Evolutionary conservation across 352 stramenopile genomes (phyloP).

Genomic region (Phytophthora ramorum): DNA sequence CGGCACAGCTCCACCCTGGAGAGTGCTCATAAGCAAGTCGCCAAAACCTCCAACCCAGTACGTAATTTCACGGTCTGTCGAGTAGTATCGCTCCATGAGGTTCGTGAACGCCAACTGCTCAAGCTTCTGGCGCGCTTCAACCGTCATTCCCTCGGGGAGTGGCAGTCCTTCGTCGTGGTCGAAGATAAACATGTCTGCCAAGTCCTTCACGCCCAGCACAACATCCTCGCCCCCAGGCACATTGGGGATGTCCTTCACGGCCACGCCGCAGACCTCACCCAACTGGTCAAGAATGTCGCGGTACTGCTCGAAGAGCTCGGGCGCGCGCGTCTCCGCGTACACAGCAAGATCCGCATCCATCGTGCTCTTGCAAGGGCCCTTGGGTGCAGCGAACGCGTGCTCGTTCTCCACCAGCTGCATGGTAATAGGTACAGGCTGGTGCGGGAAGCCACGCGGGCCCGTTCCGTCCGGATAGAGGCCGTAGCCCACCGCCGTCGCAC

Average conservation of each 20-base stretch:
- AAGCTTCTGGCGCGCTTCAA: slow-evolving; percentile 57
- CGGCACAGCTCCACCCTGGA: slow-evolving; percentile 60
- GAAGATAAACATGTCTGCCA: slow-evolving; percentile 88
- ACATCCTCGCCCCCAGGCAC: slow-evolving; percentile 72
- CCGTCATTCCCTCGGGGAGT: slow-evolving; percentile 58
- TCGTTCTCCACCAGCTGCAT: slow-evolving; percentile 89
- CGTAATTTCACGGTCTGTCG: slow-evolving; percentile 76
- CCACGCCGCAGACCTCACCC: slow-evolving; percentile 64
- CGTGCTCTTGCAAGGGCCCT: slow-evolving; percentile 69
- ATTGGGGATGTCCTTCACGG: slow-evolving; percentile 60
- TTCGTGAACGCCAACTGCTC: slow-evolving; percentile 82
- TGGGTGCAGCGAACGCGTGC: slow-evolving; percentile 85
- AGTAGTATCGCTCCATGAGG: slow-evolving; percentile 89
- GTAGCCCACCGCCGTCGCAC: slow-evolving; percentile 74
- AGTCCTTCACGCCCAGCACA: slow-evolving; percentile 81
- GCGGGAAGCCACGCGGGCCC: slow-evolving; percentile 65
- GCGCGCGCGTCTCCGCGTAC: slow-evolving; percentile 64
- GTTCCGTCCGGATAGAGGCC: slow-evolving; percentile 86
- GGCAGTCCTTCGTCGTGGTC: slow-evolving; percentile 72
- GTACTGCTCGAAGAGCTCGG: slow-evolving; percentile 68
- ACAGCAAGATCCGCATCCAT: slow-evolving; percentile 56
- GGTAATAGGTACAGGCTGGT: slow-evolving; percentile 81
- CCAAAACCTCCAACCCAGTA: slow-evolving; percentile 87
- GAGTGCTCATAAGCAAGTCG: slow-evolving; percentile 67
- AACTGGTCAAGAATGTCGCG: slow-evolving; percentile 61